A percentile compares a stretch with the other conserved stretches of the same genome.
Conservation (phyloP, 140 eudicot species). For the Cichorium intybus region DNA sequence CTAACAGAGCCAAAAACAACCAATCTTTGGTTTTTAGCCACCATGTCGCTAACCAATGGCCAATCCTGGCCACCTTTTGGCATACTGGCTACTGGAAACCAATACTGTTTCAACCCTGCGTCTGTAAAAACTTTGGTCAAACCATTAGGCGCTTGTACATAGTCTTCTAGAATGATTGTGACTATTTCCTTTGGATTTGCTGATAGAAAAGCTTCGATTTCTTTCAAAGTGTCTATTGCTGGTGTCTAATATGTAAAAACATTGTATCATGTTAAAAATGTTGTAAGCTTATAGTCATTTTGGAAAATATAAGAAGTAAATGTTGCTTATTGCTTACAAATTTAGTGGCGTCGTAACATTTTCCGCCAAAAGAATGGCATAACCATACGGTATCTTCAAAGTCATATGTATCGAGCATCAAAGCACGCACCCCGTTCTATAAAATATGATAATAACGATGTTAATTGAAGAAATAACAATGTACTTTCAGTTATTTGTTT, state of each 20-base stretch:
- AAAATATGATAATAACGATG: background rate
- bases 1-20: constrained; percentile 69
- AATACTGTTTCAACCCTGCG: constrained; percentile 74
- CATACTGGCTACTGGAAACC: constrained; percentile 82
- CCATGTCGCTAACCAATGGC: constrained; percentile 91
- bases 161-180: constrained; percentile 83
- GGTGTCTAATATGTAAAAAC: constrained; percentile 42
- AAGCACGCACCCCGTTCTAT: constrained; percentile 97
- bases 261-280: background rate
- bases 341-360: constrained; percentile 71
- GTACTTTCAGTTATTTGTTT: background rate
- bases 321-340: constrained; percentile 50
- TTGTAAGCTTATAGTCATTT: background rate
- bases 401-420: constrained; percentile 93
- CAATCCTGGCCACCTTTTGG: constrained; percentile 84
- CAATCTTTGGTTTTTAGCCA: constrained; percentile 65
- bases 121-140: constrained; percentile 67
- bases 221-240: constrained; percentile 68
- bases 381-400: constrained; percentile 78
- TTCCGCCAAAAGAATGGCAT: constrained; percentile 88
- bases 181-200: constrained; percentile 83
- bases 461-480: background rate
- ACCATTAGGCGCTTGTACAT: constrained; percentile 72
- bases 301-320: background rate
- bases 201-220: constrained; percentile 67